Base-by-base conservation (phyloP, 1,284 basidiomycete species). In the Chalciporus sp. region DNA sequence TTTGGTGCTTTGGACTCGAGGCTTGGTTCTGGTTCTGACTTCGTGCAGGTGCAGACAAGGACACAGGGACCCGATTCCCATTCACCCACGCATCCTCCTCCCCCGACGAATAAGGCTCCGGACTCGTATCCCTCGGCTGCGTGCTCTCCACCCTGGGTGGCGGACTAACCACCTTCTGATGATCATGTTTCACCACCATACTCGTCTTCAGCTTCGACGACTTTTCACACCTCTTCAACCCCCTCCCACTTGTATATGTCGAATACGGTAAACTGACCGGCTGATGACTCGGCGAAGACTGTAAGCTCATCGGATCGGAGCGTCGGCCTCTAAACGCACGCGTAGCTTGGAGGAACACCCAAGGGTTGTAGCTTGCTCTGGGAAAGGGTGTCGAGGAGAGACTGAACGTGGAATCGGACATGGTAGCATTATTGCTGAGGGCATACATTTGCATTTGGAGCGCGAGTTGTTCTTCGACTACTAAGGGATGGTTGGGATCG, bases 131-230 rank as follows among this genome's bases (percentile, higher is more conserved):
- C 47, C 87, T 74, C 8, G 89, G 88, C 62, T 90, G 87, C 1
- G 89, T 91, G 61, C 88, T 90, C 59, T 89, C 86, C 9, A 90
- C 88, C 9, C 89, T 76, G 14, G 86, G 86, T 1, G 88, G 88
- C 1, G 82, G 82, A 64, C 82, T 82, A 16, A 73, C 57, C 43
- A 11, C 64, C 47, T 80, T 68, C 41, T 3, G 6, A 23, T 23
- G 23, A 2, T 6, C 23, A 23, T 68, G 66, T 28, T 63, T 63
- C 4, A 42, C 62, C 60, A 40, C 60, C 35, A 52, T 64, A 50
- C 68, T 66, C 56, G 61, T 65, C 61, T 59, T 79, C 20, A 74
- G 42, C 47, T 72, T 75, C 11, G 52, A 40, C n/a, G 72, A 72
- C 26, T 65, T 69, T 55, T 76, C 72, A 8, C 72, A 69, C 17